Evolutionary conservation across 2,329 filamentous ascomycete species (phyloP), one percentile per base, ranked within the genome.

Genomic region (Mariannaea elegans): DNA sequence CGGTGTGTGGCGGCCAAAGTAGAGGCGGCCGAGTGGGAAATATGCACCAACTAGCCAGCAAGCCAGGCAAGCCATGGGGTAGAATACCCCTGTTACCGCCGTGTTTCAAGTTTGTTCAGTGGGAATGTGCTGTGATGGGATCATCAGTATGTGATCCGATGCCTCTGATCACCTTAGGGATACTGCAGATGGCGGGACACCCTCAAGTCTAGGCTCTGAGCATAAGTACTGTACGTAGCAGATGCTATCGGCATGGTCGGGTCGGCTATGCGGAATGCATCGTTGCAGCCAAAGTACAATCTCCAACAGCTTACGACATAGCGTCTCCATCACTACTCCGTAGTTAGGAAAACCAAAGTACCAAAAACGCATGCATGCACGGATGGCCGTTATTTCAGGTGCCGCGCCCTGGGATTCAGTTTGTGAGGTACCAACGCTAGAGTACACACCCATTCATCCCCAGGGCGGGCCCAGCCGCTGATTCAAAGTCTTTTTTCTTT

Each of bases 401-500:
- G 51, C 42, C 36, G 50, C 39, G 50, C 39, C 44, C 42, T 21
- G 19, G n/a, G n/a, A 47, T 21, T 41, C 32, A 46, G 10, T 21
- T 42, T 3, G 9, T 18, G 18, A 23, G 14, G 32, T 36, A 19
- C 39, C 39, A 44, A 13, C 39, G 21, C 18, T 7, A 24, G 24
- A 13, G 27, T 44, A 31, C 39, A 65, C 51, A 55, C 34, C 48
- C 57, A n/a, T 47, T 61, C 38, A 64, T 59, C 56, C 59, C 65
- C 12, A 39, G 21, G 64, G 60, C 67, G 67, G 67, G 67, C 67
- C 65, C 62, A 64, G 56, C 67, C 64, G 67, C 65, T 59, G 57
- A 58, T 46, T 58, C 67, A 47, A 61, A 60, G 61, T 54, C 56
- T 49, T 50, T 45, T 54, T 21, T 23, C 14, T 34, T 56, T 44